Conservation (phyloP, 2,329 filamentous ascomycete species). For the Fonsecaea monophora region DNA sequence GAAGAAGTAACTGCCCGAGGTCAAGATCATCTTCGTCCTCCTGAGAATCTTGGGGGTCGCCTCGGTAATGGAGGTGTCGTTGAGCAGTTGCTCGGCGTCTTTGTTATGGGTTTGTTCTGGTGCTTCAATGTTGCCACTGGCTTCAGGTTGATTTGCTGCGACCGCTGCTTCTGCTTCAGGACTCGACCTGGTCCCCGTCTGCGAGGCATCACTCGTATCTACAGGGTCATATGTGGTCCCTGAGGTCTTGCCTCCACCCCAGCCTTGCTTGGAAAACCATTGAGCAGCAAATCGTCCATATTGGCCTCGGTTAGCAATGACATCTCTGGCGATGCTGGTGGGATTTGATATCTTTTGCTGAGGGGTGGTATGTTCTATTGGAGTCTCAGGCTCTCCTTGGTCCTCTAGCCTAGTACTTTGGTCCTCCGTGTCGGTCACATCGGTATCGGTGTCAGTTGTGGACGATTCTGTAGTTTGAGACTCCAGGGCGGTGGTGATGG, state of each 20-base stretch:
- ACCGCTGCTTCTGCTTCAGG: slow-evolving; percentile 16
- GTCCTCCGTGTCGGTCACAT: slow-evolving; percentile 43
- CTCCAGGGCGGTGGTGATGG: slow-evolving; percentile 60
- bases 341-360: slow-evolving; percentile 50
- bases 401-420: slow-evolving; percentile 28
- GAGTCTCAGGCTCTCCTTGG: slow-evolving; percentile 29
- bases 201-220: background rate
- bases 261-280: slow-evolving; percentile 88
- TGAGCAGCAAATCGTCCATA: slow-evolving; percentile 89
- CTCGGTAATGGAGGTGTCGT: slow-evolving; percentile 50
- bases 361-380: slow-evolving; percentile 14
- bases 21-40: slow-evolving; percentile 83
- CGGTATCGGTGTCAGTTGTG: slow-evolving; percentile 38
- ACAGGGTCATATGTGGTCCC: slow-evolving; percentile 5
- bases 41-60: slow-evolving; percentile 84
- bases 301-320: slow-evolving; percentile 79
- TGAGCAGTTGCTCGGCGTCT: slow-evolving; percentile 14
- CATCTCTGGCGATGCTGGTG: slow-evolving; percentile 80
- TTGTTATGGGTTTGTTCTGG: slow-evolving; percentile 13
- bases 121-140: slow-evolving; percentile 5
- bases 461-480: slow-evolving; percentile 23
- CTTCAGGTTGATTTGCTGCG: slow-evolving; percentile 21
- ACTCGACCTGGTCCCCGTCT: background rate
- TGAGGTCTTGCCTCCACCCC: slow-evolving; percentile 50
- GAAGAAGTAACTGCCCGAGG: slow-evolving; percentile 88